Conservation (phyloP, 2,329 filamentous ascomycete genomes). For the Aureobasidium sp. region DNA sequence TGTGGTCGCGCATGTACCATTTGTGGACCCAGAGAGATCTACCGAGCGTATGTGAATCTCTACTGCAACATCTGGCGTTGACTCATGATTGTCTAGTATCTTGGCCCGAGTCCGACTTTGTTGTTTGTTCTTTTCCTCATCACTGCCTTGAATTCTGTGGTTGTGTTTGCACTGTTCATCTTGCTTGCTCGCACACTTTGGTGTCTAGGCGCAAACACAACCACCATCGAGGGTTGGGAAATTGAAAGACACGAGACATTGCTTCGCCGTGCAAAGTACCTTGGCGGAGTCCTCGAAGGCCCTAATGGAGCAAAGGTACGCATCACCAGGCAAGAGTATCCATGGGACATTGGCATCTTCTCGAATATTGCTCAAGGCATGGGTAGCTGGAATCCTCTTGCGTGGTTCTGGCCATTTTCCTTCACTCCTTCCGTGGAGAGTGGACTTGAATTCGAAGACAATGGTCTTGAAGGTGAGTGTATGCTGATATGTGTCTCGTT, state of each 20-base stretch:
- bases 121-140: conserved; percentile 58
- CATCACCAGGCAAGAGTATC: conserved; percentile 65
- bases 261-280: conserved; percentile 37
- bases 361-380: conserved; percentile 68
- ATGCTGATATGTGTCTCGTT: conserved; percentile 28
- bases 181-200: conserved; percentile 58
- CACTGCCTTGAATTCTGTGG: conserved; percentile 50
- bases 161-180: conserved; percentile 56
- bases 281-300: conserved; percentile 51
- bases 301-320: conserved; percentile 49
- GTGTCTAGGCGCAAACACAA: conserved; percentile 61
- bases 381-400: conserved; percentile 58
- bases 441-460: conserved; percentile 61
- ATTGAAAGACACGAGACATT: conserved; percentile 43
- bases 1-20: conserved; percentile 52
- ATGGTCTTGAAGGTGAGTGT: conserved; percentile 63
- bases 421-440: conserved; percentile 41
- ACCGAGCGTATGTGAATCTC: conserved; percentile 49
- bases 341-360: conserved; percentile 73
- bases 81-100: conserved; percentile 43
- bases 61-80: not conserved
- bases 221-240: conserved; percentile 76
- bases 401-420: conserved; percentile 65
- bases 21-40: conserved; percentile 61
- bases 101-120: conserved; percentile 57